phyloP scores from a whole-genome alignment of 2,329 filamentous ascomycete species.

The Venturia carpophila region DNA sequence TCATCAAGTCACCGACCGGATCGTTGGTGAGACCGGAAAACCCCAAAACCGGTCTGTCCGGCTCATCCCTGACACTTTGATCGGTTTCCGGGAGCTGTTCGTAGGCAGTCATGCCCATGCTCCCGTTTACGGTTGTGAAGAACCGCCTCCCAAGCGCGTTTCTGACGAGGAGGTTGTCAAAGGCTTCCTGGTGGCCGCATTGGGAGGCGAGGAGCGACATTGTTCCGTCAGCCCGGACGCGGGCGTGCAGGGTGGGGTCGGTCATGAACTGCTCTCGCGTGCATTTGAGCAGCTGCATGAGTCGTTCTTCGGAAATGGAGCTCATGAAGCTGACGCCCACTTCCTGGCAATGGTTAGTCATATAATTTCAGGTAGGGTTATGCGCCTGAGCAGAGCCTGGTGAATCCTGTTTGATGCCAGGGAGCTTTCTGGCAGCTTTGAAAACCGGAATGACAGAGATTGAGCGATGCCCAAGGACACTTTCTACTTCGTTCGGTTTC shows the following conservation, averaged over 20 bases:
- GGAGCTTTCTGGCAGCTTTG: too few relatives aligned
- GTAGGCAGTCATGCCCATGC: constrained; percentile 12
- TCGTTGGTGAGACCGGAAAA: background rate
- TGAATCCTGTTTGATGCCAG: too few relatives aligned
- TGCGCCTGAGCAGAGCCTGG: too few relatives aligned
- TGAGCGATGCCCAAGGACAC: too few relatives aligned
- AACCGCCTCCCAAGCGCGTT: constrained; percentile 4
- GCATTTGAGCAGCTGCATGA: background rate
- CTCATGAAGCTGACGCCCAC: background rate
- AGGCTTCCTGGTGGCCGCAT: background rate
- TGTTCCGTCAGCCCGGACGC: background rate
- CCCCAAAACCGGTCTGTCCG: background rate
- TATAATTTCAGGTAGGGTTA: background rate
- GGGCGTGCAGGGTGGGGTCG: background rate
- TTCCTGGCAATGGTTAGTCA: background rate
- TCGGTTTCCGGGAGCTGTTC: background rate
- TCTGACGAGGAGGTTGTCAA: background rate
- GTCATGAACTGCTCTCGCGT: background rate
- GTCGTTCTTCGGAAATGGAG: constrained; percentile 10
- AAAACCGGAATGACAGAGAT: too few relatives aligned
- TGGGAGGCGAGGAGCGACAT: background rate
- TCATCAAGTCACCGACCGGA: background rate
- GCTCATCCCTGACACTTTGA: background rate
- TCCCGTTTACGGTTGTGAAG: constrained; percentile 12
- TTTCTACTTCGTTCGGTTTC: too few relatives aligned